Conservation (phyloP, 2,329 filamentous ascomycete genomes). For the Epichloe gansuensis region DNA sequence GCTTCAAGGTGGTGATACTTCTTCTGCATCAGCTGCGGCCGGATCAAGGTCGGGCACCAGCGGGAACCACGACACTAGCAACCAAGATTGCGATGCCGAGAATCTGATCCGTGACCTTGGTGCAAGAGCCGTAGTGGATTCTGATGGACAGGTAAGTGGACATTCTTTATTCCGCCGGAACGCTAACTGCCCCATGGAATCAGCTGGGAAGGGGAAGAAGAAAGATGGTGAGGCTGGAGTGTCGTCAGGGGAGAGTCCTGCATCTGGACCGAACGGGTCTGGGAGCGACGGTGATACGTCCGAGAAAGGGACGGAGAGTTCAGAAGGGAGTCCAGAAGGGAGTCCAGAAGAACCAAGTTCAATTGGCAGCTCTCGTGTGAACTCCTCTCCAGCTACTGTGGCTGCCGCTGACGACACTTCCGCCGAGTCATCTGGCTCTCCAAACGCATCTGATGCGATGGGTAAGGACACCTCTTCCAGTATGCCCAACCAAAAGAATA, state of each 20-base stretch:
- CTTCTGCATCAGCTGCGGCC: background rate
- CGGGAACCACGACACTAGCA: background rate
- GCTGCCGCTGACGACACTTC: background rate
- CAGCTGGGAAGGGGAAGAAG: slow-evolving; percentile 6
- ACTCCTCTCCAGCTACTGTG: background rate
- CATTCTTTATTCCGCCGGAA: slow-evolving; percentile 12
- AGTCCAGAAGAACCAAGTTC: no score
- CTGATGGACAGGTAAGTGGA: slow-evolving; percentile 13
- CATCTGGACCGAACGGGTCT: background rate
- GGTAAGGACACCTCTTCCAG: background rate
- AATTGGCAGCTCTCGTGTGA: no score
- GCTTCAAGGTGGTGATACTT: slow-evolving; percentile 7
- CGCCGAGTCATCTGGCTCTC: background rate
- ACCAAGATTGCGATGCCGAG: slow-evolving; percentile 8
- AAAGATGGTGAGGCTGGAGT: background rate
- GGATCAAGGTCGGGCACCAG: background rate
- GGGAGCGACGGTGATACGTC: background rate
- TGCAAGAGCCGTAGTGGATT: slow-evolving; percentile 6
- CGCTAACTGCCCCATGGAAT: slow-evolving; percentile 15
- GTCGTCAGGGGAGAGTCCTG: background rate
- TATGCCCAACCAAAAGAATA: background rate
- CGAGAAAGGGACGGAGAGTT: background rate
- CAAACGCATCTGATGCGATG: background rate
- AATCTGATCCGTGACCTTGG: slow-evolving; percentile 8
- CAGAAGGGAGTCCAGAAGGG: no score